phyloP scores from a whole-genome alignment of 106 monocot species.

The Allium cepa region DNA sequence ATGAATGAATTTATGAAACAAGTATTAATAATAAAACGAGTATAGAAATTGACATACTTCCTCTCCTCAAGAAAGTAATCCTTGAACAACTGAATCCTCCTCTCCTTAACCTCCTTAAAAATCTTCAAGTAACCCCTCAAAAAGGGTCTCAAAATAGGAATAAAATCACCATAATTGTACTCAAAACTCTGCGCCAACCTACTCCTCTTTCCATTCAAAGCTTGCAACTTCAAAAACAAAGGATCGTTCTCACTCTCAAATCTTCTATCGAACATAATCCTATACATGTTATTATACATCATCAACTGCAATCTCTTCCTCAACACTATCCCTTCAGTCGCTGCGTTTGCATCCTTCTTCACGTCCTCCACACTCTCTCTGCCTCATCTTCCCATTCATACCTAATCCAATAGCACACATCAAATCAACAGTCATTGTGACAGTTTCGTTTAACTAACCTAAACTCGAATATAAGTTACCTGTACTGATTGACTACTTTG shows the following conservation, averaged over 20 bases:
- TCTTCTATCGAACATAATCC: conserved; percentile 69
- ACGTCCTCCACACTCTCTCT: conserved; percentile 55
- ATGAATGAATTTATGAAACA: too few relatives aligned
- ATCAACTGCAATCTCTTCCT: conserved; percentile 52
- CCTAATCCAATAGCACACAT: conserved; percentile 5
- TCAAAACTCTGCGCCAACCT: conserved; percentile 75
- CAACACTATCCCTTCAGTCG: conserved; percentile 46
- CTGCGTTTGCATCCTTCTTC: conserved; percentile 28
- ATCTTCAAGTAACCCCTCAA: conserved; percentile 51
- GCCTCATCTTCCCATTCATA: conserved; percentile 62
- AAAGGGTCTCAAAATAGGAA: conserved; percentile 67
- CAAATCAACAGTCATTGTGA: neutral
- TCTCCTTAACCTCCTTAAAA: conserved; percentile 56
- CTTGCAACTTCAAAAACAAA: conserved; percentile 47
- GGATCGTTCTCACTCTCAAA: conserved; percentile 59
- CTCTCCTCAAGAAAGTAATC: conserved; percentile 62
- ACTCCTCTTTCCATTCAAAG: conserved; percentile 58
- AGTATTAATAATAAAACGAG: too few relatives aligned
- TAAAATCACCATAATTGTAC: conserved; percentile 72
- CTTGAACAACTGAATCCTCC: conserved; percentile 49
- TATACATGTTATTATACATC: conserved; percentile 89
- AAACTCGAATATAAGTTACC: neutral
- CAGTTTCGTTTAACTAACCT: neutral
- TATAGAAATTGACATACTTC: conserved; percentile 29
- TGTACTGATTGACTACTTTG: conserved; percentile 70